These are phyloP conservation scores for Rubia tinctorum DNA, from an alignment of 305 asterid species.

Conservation along the genomic window DNA sequence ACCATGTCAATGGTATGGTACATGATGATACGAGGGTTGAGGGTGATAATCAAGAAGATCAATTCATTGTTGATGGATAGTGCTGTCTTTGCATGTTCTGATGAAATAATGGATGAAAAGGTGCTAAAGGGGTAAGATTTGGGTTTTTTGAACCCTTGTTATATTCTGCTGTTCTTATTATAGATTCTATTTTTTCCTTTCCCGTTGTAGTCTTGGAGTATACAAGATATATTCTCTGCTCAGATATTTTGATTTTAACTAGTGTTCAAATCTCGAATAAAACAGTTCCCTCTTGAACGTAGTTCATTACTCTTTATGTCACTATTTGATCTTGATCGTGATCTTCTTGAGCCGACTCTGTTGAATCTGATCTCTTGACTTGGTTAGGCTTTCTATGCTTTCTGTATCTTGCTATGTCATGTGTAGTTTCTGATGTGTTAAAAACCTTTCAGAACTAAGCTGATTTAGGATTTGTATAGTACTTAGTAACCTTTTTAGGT, in stretches of 20 bases:
- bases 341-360: neutral
- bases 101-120: neutral
- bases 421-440: neutral
- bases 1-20: constrained; percentile 69
- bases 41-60: constrained; percentile 88
- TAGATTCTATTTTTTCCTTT: neutral
- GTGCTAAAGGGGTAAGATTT: constrained; percentile 2
- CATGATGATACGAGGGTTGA: constrained; percentile 83
- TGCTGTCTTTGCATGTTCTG: neutral
- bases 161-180: neutral
- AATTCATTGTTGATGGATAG: constrained; percentile 89
- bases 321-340: neutral
- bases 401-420: neutral
- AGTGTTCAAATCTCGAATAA: constrained; percentile 12
- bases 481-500: neutral
- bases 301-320: constrained; percentile 1
- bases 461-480: neutral
- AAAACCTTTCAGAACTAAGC: neutral
- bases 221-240: neutral
- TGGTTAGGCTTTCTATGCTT: neutral
- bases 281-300: neutral
- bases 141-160: neutral
- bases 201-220: neutral
- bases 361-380: neutral
- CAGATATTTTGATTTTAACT: constrained; percentile 6